Evolutionary conservation across 148 eudicot species (phyloP).

Genomic region (Dianthus caryophyllus): DNA sequence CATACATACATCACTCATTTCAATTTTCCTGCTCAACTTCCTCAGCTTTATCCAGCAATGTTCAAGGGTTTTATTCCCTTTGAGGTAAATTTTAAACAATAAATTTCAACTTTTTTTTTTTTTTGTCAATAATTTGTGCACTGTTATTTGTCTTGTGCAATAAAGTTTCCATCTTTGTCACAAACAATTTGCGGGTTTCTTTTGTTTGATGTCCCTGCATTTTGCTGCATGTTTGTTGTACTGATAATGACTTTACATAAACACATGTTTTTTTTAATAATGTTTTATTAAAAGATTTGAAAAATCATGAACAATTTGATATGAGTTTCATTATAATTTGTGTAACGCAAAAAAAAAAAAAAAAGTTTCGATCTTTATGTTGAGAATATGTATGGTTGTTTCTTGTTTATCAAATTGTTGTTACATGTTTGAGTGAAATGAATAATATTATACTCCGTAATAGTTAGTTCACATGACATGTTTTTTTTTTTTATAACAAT

Average conservation of each 20-base stretch:
- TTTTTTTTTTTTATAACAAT: no score
- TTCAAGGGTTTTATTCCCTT: slow-evolving; percentile 29
- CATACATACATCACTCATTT: background rate
- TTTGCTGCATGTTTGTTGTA: background rate
- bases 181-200: background rate
- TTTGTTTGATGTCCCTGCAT: background rate
- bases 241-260: background rate
- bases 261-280: background rate
- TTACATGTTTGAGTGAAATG: no score
- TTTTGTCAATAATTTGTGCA: background rate
- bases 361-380: slow-evolving; percentile 17
- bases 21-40: no score
- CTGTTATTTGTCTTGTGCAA: background rate
- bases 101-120: no score
- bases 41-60: slow-evolving; percentile 23
- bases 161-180: slow-evolving; percentile 15
- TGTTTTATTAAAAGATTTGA: background rate
- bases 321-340: slow-evolving; percentile 6
- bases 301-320: background rate
- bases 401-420: background rate
- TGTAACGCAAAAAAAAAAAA: background rate
- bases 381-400: background rate
- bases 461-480: no score
- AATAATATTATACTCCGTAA: no score
- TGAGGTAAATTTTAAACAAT: slow-evolving; percentile 3